phyloP scores from a whole-genome alignment of 352 stramenopile species.

The Globisporangium nagaii region DNA sequence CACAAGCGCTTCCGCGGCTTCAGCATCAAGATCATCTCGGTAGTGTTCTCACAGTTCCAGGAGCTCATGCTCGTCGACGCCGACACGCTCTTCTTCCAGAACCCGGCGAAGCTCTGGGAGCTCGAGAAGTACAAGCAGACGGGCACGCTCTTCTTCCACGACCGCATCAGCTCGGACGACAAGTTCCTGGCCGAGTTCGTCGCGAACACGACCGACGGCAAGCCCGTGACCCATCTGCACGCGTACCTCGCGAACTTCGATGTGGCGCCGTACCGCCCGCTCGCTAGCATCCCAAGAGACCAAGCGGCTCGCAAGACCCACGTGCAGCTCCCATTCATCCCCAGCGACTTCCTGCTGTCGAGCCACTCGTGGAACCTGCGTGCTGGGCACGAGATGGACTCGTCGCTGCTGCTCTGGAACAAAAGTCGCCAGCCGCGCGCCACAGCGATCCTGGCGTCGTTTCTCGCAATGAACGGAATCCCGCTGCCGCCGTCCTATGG shows the following conservation, averaged over 20 bases:
- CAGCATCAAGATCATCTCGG: constrained; percentile 54
- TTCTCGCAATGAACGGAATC: constrained; percentile 38
- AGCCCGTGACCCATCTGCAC: constrained; percentile 32
- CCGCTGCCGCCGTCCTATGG: constrained; percentile 42
- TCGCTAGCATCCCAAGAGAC: constrained; percentile 27
- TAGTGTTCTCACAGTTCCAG: constrained; percentile 61
- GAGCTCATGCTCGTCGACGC: constrained; percentile 77
- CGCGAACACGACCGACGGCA: neutral
- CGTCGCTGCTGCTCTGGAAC: constrained; percentile 69
- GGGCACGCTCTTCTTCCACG: constrained; percentile 56
- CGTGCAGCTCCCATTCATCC: constrained; percentile 26
- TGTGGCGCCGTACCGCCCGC: constrained; percentile 27
- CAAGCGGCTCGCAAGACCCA: constrained; percentile 8
- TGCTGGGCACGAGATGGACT: constrained; percentile 66
- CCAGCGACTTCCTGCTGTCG: constrained; percentile 45
- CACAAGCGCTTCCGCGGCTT: constrained; percentile 49
- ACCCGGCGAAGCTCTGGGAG: constrained; percentile 46
- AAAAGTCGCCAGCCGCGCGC: constrained; percentile 72
- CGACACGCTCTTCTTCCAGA: constrained; percentile 62
- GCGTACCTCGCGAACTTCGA: constrained; percentile 55
- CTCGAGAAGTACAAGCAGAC: constrained; percentile 41
- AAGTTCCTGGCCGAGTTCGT: constrained; percentile 40
- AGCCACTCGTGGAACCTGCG: constrained; percentile 67
- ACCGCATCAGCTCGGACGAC: constrained; percentile 32
- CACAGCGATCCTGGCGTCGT: constrained; percentile 56